Base-by-base conservation (phyloP, 495 filamentous ascomycete species). In the Hyphodiscus hymeniophilus region DNA sequence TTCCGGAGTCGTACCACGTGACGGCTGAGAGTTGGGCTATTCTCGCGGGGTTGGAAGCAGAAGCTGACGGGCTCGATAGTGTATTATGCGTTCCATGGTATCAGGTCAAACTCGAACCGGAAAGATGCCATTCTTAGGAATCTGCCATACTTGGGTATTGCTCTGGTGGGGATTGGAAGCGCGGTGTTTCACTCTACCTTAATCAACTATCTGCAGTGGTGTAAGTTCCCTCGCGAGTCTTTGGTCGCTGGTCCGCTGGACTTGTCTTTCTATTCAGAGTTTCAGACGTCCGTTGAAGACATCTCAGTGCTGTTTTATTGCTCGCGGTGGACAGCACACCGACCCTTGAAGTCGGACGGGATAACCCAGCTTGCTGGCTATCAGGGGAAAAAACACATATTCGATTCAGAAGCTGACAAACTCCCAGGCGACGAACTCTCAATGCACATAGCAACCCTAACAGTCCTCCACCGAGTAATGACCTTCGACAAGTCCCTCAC, bases 91-190 rank as follows among this genome's bases (percentile, higher is more conserved):
- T 54, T 60, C 45, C 61, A 67, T 43, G 70, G 70, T 0, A 55
- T 73, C 12, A 54, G 49, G 18, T 13, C n/a, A 16, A 60, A 60
- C 32, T 31, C 55, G 13, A 51, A 61, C 13, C 55, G 43, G n/a
- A 48, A 49, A 7, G 52, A 62, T 48, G 56, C 50, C 26, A 44
- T 59, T 32, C 55, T 63, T 11, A 55, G 63, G 8, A 54, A 47
- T 23, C 46, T 77, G 3, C 68, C 73, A 2, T 75, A 77, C 51
- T 63, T 65, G 45, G 74, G 69, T 2, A 62, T 82, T 17, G 62
- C 76, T n/a, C 60, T 64, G n/a, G 73, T 82, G 3, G 79, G 79
- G 10, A 45, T 80, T n/a, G 65, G 67, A 30, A 77, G 73, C 0
- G 63, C 57, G 12, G 55, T 64, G 45, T 82, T 71, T 51, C 79